phyloP scores from a whole-genome alignment of 768 basidiomycete genomes.

The Xerocomellus dryophilus region DNA sequence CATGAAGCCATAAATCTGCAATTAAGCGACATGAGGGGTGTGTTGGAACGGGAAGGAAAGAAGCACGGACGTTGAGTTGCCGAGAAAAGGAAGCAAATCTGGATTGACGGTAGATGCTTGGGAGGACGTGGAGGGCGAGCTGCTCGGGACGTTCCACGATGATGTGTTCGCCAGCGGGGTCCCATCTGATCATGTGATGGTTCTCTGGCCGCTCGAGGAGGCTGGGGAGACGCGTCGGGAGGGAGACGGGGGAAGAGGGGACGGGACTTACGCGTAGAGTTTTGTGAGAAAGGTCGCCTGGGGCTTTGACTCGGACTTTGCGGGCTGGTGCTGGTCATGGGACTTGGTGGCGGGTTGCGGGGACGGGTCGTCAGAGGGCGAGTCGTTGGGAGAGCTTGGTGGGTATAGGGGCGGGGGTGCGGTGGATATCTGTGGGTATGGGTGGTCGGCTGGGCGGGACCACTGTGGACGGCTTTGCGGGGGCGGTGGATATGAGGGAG shows the following conservation, averaged over 20 bases:
- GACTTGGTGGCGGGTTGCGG: conserved; percentile 29
- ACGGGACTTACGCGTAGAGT: conserved; percentile 80
- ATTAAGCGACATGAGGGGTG: conserved; percentile 24
- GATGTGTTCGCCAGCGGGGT: conserved; percentile 89
- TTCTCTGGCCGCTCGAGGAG: conserved; percentile 89
- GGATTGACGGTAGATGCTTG: conserved; percentile 92
- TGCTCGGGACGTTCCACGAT: conserved; percentile 94
- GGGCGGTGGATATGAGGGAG: conserved; percentile 38
- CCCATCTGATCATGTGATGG: conserved; percentile 97
- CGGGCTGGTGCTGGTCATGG: conserved; percentile 47
- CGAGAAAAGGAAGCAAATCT: conserved; percentile 96
- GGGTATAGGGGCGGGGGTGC: conserved; percentile 33
- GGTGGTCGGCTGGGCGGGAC: conserved; percentile 34
- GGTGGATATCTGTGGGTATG: conserved; percentile 34
- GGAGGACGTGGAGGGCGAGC: conserved; percentile 89
- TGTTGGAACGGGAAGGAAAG: conserved; percentile 27
- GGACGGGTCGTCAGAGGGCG: conserved; percentile 49
- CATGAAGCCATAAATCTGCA: conserved; percentile 97
- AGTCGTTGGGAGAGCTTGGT: conserved; percentile 39
- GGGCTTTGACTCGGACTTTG: conserved; percentile 74
- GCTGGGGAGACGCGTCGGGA: conserved; percentile 39
- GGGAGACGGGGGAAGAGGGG: conserved; percentile 5
- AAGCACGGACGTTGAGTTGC: conserved; percentile 83
- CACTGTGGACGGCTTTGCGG: conserved; percentile 42
- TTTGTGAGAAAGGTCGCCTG: conserved; percentile 97